Conservation (phyloP, 768 basidiomycete genomes). For the Podaxis sp. region DNA sequence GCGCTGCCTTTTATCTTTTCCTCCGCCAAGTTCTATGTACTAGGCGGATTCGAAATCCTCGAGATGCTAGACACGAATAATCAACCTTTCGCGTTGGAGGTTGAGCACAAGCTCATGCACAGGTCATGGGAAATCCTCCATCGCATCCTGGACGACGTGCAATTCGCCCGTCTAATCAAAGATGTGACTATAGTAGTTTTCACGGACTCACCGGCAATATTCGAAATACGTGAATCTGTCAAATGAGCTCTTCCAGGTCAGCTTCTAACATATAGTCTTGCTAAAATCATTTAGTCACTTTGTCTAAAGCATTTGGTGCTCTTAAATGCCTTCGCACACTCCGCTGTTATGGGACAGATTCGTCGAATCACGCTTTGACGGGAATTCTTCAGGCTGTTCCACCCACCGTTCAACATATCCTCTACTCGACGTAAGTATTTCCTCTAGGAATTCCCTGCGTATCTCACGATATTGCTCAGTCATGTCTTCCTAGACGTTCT, state of each 20-base stretch:
- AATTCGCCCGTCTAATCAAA: constrained; percentile 35
- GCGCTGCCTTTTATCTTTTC: constrained; percentile 33
- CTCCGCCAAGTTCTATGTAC: constrained; percentile 37
- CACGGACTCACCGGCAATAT: constrained; percentile 33
- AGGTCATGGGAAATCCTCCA: constrained; percentile 41
- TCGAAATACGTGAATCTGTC: constrained; percentile 33
- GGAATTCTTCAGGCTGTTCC: constrained; percentile 32
- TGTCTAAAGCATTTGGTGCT: constrained; percentile 32
- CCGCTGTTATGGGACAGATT: constrained; percentile 35
- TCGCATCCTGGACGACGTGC: constrained; percentile 32
- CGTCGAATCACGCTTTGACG: constrained; percentile 26
- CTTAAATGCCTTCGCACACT: constrained; percentile 35
- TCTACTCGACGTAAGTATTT: constrained; percentile 10
- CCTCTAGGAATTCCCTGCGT: not conserved
- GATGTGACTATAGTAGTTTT: constrained; percentile 37
- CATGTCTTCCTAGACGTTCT: not conserved
- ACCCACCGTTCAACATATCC: constrained; percentile 21
- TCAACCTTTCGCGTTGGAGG: constrained; percentile 27
- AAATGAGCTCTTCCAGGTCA: constrained; percentile 6
- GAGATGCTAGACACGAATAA: constrained; percentile 32
- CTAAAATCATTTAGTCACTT: constrained; percentile 27
- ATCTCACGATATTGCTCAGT: not conserved
- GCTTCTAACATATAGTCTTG: not conserved
- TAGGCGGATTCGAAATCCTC: constrained; percentile 27
- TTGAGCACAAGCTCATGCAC: constrained; percentile 30